phyloP scores from a whole-genome alignment of 78 protist genomes.

The Monocercomonoides exilis region DNA sequence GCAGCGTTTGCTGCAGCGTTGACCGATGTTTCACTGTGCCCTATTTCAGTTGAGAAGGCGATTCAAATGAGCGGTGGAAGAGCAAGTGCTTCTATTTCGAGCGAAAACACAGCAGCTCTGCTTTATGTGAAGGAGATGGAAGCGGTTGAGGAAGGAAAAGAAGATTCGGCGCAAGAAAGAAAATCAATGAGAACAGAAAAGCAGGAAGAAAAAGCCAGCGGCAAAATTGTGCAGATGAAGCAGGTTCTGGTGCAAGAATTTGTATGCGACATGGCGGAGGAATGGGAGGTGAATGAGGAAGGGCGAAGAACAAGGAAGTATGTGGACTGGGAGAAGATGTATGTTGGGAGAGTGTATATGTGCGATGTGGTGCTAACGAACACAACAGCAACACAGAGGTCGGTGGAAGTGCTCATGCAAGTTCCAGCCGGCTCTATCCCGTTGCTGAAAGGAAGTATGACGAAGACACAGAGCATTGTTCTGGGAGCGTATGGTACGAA shows the following conservation, averaged over 20 bases:
- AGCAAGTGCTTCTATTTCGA: background rate
- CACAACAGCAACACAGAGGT: background rate
- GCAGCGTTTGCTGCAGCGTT: background rate
- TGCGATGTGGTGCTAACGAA: background rate
- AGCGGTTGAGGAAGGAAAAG: too few species aligned
- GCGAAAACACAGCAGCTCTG: too few species aligned
- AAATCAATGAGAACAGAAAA: too few species aligned
- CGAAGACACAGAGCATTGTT: background rate
- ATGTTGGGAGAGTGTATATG: background rate
- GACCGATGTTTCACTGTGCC: background rate
- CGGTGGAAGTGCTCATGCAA: background rate
- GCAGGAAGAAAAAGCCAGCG: background rate
- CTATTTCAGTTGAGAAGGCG: background rate
- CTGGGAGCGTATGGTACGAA: background rate
- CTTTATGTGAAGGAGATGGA: background rate
- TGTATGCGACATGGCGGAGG: background rate
- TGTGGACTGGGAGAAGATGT: background rate
- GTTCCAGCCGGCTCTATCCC: background rate
- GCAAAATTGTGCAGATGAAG: background rate
- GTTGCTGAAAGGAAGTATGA: background rate
- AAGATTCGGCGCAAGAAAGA: too few species aligned
- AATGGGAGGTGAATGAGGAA: background rate
- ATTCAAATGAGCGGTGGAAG: background rate
- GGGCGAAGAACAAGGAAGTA: background rate
- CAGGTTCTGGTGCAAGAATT: background rate